Conservation (phyloP, 202 grass and related monocot species). For the Digitaria exilis region DNA sequence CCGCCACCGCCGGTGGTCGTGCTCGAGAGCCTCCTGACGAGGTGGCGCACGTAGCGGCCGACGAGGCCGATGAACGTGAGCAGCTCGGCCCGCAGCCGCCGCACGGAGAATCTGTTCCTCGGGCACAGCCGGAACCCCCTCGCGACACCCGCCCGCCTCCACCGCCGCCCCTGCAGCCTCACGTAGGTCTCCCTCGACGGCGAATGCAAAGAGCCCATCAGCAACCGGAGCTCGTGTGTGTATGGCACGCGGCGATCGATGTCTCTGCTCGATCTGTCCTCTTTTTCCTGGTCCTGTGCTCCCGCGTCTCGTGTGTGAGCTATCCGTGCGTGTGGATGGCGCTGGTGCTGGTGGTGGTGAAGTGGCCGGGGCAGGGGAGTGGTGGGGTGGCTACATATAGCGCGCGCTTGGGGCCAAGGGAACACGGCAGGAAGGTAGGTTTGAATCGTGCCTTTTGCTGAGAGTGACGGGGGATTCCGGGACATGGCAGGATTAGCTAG, state of each 20-base stretch:
- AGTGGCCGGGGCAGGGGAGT: not conserved
- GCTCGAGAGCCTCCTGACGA: slow-evolving; percentile 31
- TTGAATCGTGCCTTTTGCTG: slow-evolving; percentile 46
- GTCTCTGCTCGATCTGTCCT: not conserved
- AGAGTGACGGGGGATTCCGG: slow-evolving; percentile 42
- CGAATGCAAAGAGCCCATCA: slow-evolving; percentile 18
- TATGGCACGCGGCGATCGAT: not conserved
- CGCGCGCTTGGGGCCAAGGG: slow-evolving; percentile 17
- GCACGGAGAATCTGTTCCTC: slow-evolving; percentile 54
- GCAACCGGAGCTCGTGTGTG: not conserved
- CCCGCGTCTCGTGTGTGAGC: not conserved
- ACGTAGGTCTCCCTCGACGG: slow-evolving; percentile 41
- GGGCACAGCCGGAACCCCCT: slow-evolving; percentile 65
- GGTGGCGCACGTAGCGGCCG: slow-evolving; percentile 49
- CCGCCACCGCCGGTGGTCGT: too few species aligned
- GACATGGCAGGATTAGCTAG: slow-evolving; percentile 41
- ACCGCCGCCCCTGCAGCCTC: slow-evolving; percentile 36
- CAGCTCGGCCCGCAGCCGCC: slow-evolving; percentile 58
- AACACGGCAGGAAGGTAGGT: slow-evolving; percentile 73
- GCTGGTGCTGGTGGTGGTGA: slow-evolving; percentile 2
- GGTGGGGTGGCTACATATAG: slow-evolving; percentile 44
- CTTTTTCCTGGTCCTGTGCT: too few species aligned
- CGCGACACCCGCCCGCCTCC: slow-evolving; percentile 15
- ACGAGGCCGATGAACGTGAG: slow-evolving; percentile 50
- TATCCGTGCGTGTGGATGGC: slow-evolving; percentile 13